Evolutionary conservation across 2,329 filamentous ascomycete genomes (phyloP).

Genomic region (Aspergillaceae sp.): DNA sequence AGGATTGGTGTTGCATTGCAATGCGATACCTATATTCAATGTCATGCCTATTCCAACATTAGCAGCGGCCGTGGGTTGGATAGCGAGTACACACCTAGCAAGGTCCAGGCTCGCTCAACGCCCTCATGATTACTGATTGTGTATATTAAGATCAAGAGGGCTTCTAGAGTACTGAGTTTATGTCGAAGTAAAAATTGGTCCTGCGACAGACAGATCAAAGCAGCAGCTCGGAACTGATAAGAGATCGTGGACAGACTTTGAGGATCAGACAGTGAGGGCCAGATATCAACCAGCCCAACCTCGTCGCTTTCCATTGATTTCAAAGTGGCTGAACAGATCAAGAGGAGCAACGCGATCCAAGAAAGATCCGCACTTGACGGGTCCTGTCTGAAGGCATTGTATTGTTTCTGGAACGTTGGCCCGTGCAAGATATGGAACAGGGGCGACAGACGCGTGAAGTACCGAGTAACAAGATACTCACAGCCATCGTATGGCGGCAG

Average conservation of each 20-base stretch:
- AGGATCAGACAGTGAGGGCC: not conserved
- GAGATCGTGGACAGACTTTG: conserved; percentile 1
- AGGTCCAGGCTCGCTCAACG: conserved; percentile 18
- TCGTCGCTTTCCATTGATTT: conserved; percentile 15
- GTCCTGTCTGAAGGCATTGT: conserved; percentile 11
- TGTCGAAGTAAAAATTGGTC: conserved; percentile 23
- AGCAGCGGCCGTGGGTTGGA: not conserved
- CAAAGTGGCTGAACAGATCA: conserved; percentile 16
- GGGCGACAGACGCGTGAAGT: conserved; percentile 7
- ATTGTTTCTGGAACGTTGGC: conserved; percentile 20
- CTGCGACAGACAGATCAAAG: conserved; percentile 20
- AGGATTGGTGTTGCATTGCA: conserved; percentile 21
- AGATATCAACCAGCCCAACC: conserved; percentile 12
- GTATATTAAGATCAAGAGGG: conserved; percentile 24
- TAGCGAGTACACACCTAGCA: conserved; percentile 12
- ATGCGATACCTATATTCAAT: conserved; percentile 21
- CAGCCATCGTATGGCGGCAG: conserved; percentile 8
- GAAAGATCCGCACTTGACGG: conserved; percentile 9
- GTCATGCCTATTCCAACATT: conserved; percentile 9
- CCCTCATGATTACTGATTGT: conserved; percentile 18
- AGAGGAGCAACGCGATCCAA: conserved; percentile 19
- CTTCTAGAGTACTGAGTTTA: conserved; percentile 21
- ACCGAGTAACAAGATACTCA: conserved; percentile 11
- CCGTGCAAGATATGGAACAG: conserved; percentile 24
- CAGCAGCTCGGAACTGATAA: conserved; percentile 6